These are phyloP conservation scores for Apiospora saccharicola DNA, from an alignment of 2,329 filamentous ascomycete genomes.

Conservation along the genomic window DNA sequence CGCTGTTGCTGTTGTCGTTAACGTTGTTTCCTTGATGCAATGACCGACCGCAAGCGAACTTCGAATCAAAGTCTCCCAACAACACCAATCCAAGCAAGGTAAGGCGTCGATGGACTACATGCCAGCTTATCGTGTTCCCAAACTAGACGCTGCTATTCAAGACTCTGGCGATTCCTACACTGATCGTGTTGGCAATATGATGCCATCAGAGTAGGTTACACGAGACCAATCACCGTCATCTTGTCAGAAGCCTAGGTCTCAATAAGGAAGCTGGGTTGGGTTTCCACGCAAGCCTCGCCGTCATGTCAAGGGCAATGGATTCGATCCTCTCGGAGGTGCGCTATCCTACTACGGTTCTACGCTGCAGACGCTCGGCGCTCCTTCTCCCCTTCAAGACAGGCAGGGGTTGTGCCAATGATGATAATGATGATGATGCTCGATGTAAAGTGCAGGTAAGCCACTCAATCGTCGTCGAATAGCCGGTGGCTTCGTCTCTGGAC, in stretches of 20 bases:
- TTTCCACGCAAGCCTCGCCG: neutral
- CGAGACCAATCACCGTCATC: neutral
- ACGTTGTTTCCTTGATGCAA: neutral
- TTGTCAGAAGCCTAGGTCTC: neutral
- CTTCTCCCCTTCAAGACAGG: neutral
- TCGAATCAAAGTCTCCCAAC: neutral
- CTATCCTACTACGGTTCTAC: neutral
- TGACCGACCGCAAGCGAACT: neutral
- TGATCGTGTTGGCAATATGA: neutral
- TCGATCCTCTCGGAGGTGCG: neutral
- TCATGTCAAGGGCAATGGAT: neutral
- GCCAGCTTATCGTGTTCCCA: neutral
- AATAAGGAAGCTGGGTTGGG: neutral
- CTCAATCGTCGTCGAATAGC: neutral
- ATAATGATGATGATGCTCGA: neutral
- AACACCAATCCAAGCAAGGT: neutral
- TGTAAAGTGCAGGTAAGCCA: neutral
- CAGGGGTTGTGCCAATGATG: neutral
- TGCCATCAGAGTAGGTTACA: neutral
- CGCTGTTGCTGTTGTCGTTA: neutral
- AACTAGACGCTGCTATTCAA: neutral
- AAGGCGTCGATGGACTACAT: neutral
- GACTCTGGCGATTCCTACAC: neutral
- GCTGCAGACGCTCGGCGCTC: neutral
- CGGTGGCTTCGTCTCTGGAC: neutral